These are phyloP conservation scores for Neonectria neomacrospora DNA, from an alignment of 2,329 filamentous ascomycete species.

Conservation along the genomic window DNA sequence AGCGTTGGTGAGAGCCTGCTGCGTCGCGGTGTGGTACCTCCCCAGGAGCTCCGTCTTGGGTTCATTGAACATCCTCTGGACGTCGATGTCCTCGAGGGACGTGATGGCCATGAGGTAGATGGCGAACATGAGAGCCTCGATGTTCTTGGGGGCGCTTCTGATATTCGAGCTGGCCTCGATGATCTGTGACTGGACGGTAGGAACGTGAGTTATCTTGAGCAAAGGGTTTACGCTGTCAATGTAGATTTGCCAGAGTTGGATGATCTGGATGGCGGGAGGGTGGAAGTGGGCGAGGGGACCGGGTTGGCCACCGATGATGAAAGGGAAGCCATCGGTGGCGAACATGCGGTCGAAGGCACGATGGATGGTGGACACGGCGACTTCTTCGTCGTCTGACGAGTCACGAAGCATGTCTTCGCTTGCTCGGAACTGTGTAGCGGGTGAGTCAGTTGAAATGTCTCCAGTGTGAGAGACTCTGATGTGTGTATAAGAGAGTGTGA, in stretches of 20 bases:
- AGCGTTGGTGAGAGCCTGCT: slow-evolving; percentile 74
- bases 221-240: slow-evolving; percentile 76
- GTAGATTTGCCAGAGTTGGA: slow-evolving; percentile 76
- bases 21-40: slow-evolving; percentile 67
- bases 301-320: slow-evolving; percentile 60
- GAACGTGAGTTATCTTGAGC: slow-evolving; percentile 74
- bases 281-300: slow-evolving; percentile 60
- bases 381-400: slow-evolving; percentile 67
- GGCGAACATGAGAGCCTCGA: slow-evolving; percentile 76
- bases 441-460: slow-evolving; percentile 14
- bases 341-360: slow-evolving; percentile 70
- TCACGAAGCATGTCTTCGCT: slow-evolving; percentile 61
- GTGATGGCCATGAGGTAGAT: slow-evolving; percentile 70
- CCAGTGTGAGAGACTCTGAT: too few relatives aligned
- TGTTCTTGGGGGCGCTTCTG: slow-evolving; percentile 62
- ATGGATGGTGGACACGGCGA: slow-evolving; percentile 65
- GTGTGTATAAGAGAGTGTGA: too few relatives aligned
- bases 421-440: slow-evolving; percentile 57
- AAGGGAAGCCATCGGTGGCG: slow-evolving; percentile 67
- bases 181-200: slow-evolving; percentile 71
- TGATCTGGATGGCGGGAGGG: slow-evolving; percentile 67
- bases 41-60: slow-evolving; percentile 61
- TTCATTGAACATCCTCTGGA: slow-evolving; percentile 63
- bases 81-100: slow-evolving; percentile 68
- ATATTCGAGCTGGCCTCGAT: slow-evolving; percentile 70